Evolutionary conservation across 768 basidiomycete species (phyloP).

Genomic region (Collybia mongolica): DNA sequence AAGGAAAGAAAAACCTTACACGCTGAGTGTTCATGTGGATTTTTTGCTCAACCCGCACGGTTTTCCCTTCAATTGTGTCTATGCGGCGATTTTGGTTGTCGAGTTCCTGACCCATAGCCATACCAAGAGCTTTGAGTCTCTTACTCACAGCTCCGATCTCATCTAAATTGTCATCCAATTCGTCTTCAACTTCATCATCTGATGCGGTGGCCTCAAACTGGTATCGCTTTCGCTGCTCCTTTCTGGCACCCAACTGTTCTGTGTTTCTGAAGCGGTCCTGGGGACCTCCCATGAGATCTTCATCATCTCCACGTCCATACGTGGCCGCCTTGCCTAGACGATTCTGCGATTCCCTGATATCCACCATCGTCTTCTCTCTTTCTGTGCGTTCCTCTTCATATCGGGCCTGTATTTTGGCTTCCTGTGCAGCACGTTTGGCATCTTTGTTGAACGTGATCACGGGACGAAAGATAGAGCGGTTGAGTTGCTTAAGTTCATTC

Average conservation of each 20-base stretch:
- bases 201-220: slow-evolving; percentile 90
- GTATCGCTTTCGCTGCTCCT: slow-evolving; percentile 77
- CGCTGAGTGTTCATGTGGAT: slow-evolving; percentile 82
- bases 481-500: slow-evolving; percentile 90
- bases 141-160: slow-evolving; percentile 80
- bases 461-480: slow-evolving; percentile 92
- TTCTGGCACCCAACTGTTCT: slow-evolving; percentile 52
- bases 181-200: slow-evolving; percentile 94
- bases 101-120: slow-evolving; percentile 85
- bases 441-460: slow-evolving; percentile 94
- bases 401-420: slow-evolving; percentile 78
- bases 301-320: slow-evolving; percentile 53
- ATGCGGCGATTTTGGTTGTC: slow-evolving; percentile 84
- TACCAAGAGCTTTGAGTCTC: slow-evolving; percentile 74
- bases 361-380: slow-evolving; percentile 81
- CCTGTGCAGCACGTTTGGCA: slow-evolving; percentile 82
- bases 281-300: slow-evolving; percentile 35
- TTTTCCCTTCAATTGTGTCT: slow-evolving; percentile 75
- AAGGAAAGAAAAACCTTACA: slow-evolving; percentile 36
- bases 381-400: slow-evolving; percentile 86
- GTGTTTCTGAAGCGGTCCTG: slow-evolving; percentile 43
- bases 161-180: slow-evolving; percentile 88
- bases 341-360: slow-evolving; percentile 84
- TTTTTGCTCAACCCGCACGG: slow-evolving; percentile 68
- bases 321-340: slow-evolving; percentile 75